Conservation (phyloP, 768 basidiomycete species). For the Stropharia rugosoannulata region DNA sequence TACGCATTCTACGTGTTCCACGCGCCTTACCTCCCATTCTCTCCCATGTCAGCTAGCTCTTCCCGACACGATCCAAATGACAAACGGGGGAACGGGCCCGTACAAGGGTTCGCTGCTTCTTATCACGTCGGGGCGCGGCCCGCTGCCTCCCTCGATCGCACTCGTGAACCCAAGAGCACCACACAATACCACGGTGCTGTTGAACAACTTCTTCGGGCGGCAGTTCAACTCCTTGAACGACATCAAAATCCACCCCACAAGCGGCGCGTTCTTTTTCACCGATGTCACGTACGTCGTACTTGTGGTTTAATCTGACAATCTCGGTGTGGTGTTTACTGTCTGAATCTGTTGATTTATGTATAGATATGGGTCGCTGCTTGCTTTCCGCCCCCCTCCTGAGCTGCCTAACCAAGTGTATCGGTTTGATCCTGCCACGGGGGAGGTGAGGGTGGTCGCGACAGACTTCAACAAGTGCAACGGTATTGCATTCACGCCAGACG, state of each 20-base stretch:
- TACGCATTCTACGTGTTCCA: neutral
- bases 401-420: constrained; percentile 79
- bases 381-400: constrained; percentile 65
- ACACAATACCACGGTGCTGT: constrained; percentile 63
- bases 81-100: constrained; percentile 68
- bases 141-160: constrained; percentile 58
- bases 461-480: constrained; percentile 77
- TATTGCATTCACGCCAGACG: constrained; percentile 68
- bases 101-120: constrained; percentile 59
- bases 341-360: too few species aligned
- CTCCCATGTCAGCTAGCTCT: constrained; percentile 48
- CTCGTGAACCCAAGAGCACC: constrained; percentile 65
- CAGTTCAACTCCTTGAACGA: constrained; percentile 87
- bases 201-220: constrained; percentile 79
- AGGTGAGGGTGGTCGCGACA: constrained; percentile 72
- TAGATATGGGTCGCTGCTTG: constrained; percentile 64
- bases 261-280: constrained; percentile 72
- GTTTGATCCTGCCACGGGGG: constrained; percentile 63
- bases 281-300: constrained; percentile 55
- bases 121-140: constrained; percentile 64
- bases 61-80: constrained; percentile 62
- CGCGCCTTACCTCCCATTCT: neutral
- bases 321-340: neutral
- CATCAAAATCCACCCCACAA: constrained; percentile 65
- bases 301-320: neutral